These are phyloP conservation scores for Acanthamoeba lenticulata DNA, from an alignment of 208 protist genomes.

Conservation along the genomic window DNA sequence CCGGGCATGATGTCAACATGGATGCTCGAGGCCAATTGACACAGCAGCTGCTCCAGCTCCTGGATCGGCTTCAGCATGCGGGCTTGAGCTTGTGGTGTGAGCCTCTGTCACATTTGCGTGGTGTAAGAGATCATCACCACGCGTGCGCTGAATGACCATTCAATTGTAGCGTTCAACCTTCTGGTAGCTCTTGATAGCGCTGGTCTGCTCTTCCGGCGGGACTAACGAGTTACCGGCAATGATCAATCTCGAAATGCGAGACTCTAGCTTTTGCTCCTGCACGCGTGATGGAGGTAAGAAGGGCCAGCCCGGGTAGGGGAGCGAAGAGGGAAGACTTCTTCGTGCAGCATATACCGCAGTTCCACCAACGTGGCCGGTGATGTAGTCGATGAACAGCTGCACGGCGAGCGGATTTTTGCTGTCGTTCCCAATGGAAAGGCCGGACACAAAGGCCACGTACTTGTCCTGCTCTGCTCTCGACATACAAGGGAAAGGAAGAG, in stretches of 20 bases:
- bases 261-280: constrained; percentile 68
- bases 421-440: constrained; percentile 66
- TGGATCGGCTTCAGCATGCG: constrained; percentile 68
- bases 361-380: constrained; percentile 65
- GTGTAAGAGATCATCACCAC: too few relatives aligned
- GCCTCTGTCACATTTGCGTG: too few relatives aligned
- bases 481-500: not conserved
- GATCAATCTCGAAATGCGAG: constrained; percentile 69
- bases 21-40: constrained; percentile 62
- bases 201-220: constrained; percentile 59
- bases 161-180: not conserved
- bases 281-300: not conserved
- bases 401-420: constrained; percentile 28
- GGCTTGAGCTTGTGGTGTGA: constrained; percentile 23
- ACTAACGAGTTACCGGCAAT: constrained; percentile 76
- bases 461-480: constrained; percentile 8
- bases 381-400: constrained; percentile 69
- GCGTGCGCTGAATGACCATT: too few relatives aligned
- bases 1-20: constrained; percentile 79
- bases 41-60: constrained; percentile 63
- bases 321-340: not conserved
- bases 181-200: constrained; percentile 48
- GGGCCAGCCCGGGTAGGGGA: not conserved
- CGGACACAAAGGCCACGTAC: constrained; percentile 70
- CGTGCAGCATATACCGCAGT: too few relatives aligned